Base-by-base conservation (phyloP, 208 protist species). In the Herpetomonas muscarum region DNA sequence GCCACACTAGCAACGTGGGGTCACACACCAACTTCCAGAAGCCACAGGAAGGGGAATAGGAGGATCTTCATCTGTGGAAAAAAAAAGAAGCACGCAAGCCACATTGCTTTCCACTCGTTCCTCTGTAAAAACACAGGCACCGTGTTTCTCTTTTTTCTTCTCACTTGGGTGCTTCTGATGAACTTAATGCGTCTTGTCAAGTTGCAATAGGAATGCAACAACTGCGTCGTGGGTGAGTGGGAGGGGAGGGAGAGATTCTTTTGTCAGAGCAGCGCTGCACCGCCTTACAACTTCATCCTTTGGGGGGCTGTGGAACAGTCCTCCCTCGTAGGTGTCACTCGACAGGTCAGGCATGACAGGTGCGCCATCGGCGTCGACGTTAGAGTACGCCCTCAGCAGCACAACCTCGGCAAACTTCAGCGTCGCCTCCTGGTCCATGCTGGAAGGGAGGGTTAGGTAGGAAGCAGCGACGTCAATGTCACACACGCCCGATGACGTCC, bases 141-240 rank as follows among this genome's bases (percentile, higher is more conserved):
- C n/a, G n/a, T n/a, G n/a, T n/a, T n/a, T n/a, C n/a, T n/a, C n/a
- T n/a, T n/a, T n/a, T n/a, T n/a, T n/a, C n/a, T n/a, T n/a, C n/a
- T n/a, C n/a, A n/a, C n/a, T n/a, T n/a, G n/a, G n/a, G n/a, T n/a
- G n/a, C n/a, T n/a, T n/a, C n/a, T n/a, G n/a, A n/a, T n/a, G n/a
- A 13, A 44, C 2, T 52, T 75, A 90, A 37, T 90, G 78, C 31
- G 73, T 64, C 29, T 78, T 72, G 28, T 83, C 65, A 0, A 90
- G 51, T 41, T 76, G 72, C 12, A 64, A 36, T 6, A 90, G 19
- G 49, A 79, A 69, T 4, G 42, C 60, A 42, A 66, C 63, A n/a
- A 90, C 45, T 4, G 47, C 55, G 12, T 59, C 41, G 10, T 57
- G 15, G 6, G 48, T 30, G 24, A 86, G 55, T 15, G 82, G 78